Conservation (phyloP, 2,329 filamentous ascomycete species). For the Epichloe scottii region DNA sequence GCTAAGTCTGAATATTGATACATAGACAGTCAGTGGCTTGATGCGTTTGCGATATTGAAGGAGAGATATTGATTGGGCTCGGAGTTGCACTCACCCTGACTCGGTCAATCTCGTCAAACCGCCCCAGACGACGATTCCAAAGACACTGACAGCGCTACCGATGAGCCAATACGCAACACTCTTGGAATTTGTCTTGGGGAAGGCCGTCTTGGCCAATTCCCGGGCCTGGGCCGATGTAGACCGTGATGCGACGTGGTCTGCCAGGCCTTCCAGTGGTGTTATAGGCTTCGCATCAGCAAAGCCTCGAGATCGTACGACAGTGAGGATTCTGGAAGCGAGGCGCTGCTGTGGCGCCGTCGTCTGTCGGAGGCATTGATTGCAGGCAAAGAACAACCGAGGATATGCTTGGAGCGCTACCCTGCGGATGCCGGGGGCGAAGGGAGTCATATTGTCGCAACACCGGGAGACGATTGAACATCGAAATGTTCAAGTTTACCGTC, state of each 20-base stretch:
- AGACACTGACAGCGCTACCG: conserved; percentile 82
- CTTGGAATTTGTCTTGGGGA: conserved; percentile 56
- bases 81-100: conserved; percentile 56
- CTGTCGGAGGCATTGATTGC: conserved; percentile 35
- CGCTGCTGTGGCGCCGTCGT: conserved; percentile 11
- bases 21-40: neutral
- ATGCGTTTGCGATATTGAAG: neutral
- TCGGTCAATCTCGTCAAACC: conserved; percentile 89
- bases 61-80: neutral
- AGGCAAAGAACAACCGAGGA: conserved; percentile 29
- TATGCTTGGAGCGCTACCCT: conserved; percentile 27
- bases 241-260: conserved; percentile 14
- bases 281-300: conserved; percentile 23
- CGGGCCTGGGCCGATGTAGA: conserved; percentile 11
- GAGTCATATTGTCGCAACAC: conserved; percentile 22
- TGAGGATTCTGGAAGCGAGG: conserved; percentile 27
- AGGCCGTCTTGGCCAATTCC: conserved; percentile 24
- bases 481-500: neutral
- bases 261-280: conserved; percentile 16
- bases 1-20: conserved; percentile 51
- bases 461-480: neutral
- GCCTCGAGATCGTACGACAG: conserved; percentile 25
- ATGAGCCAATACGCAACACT: conserved; percentile 84
- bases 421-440: conserved; percentile 29
- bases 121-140: conserved; percentile 92